phyloP scores from a whole-genome alignment of 768 basidiomycete species.

The Cyclocybe aegerita region DNA sequence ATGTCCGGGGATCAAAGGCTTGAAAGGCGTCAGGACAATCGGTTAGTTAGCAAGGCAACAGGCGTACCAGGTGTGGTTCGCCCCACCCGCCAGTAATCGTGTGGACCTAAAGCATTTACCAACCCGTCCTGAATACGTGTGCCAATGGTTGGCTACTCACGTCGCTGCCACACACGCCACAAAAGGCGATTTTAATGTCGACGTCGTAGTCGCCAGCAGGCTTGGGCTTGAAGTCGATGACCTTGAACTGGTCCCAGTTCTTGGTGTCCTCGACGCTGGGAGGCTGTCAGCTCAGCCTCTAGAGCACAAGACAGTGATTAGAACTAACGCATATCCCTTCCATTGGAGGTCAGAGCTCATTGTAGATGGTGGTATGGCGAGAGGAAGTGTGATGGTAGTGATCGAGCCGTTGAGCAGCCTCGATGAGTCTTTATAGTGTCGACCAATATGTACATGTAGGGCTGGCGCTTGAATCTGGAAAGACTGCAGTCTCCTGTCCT shows the following conservation, averaged over 20 bases:
- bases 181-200: conserved; percentile 52
- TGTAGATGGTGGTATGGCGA: not conserved
- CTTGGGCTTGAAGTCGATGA: conserved; percentile 54
- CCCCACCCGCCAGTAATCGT: conserved; percentile 40
- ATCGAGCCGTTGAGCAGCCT: no score
- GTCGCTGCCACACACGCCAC: conserved; percentile 54
- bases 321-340: conserved; percentile 26
- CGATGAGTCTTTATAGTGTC: no score
- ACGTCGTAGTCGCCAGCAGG: conserved; percentile 50
- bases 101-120: conserved; percentile 27
- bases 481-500: no score
- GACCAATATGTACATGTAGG: no score
- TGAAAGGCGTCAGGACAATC: not conserved
- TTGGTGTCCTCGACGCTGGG: conserved; percentile 31
- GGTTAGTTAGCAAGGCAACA: not conserved
- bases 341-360: conserved; percentile 15
- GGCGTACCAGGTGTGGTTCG: conserved; percentile 24
- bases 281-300: not conserved
- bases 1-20: conserved; percentile 45
- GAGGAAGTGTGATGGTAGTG: no score
- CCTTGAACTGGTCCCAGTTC: conserved; percentile 39
- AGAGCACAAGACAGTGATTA: not conserved
- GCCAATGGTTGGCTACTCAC: no score
- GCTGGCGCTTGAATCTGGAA: no score
- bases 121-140: no score